Base-by-base conservation (phyloP, 1,284 basidiomycete species). In the Rhizopogon parksii region DNA sequence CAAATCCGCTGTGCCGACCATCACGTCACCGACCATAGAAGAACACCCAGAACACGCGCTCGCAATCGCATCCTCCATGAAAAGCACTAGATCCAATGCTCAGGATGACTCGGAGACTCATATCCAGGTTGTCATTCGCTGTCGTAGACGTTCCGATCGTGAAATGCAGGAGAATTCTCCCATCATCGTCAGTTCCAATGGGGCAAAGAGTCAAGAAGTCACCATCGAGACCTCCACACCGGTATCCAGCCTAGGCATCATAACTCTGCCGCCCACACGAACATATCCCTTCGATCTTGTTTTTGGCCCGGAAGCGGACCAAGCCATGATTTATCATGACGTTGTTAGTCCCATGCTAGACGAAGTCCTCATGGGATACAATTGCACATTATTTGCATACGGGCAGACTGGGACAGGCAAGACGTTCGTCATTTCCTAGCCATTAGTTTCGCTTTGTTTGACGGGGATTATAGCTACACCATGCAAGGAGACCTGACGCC, bases 341-440 rank as follows among this genome's bases (percentile, higher is more conserved):
- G 95, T 98, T 35, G 95, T 96, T 35, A 82, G 81, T 53, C 91
- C 91, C 0, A 91, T 99, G 79, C 75, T 99, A 43, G 85, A 93
- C 45, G 91, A 99, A 67, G 95, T 99, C 36, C 70, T 98, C 46
- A 76, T 82, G 63, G 96, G 96, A 3, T 99, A 97, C 74, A 99
- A 99, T 64, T 99, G 96, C 65, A 99, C 96, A 0, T 77, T 99
- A 34, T 99, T 99, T 71, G 95, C 95, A 2, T 99, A 99, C 64
- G 96, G 96, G 2, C 96, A 99, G 68, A 99, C 96, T 0, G 96
- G 96, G 4, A 98, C 96, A 0, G 96, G 96, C 14, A 99, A 99
- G 74, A 99, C 96, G 87, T 96, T 63, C 63, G 89, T 75, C n/a
- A 12, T n/a, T 19, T 17, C 14, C 9, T 36, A 6, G 53, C 50